Evolutionary conservation across 2,329 filamentous ascomycete species (phyloP).

Genomic region (Alternaria ethzedia): DNA sequence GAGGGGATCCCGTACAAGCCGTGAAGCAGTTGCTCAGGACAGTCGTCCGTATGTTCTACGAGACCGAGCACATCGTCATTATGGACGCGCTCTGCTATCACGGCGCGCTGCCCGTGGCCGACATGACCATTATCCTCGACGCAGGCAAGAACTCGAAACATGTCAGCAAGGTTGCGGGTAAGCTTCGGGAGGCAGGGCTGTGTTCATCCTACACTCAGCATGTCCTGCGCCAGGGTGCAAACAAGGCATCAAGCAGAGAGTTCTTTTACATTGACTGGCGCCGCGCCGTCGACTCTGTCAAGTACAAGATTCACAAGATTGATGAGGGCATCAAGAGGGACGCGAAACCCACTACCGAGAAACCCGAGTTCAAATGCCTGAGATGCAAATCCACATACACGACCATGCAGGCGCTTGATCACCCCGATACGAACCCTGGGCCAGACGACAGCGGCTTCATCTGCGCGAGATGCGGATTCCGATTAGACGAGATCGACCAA

Average conservation of each 20-base stretch:
- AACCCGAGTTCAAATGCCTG: slow-evolving; percentile 88
- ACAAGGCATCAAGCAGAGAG: slow-evolving; percentile 81
- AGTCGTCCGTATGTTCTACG: slow-evolving; percentile 84
- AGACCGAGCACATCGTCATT: slow-evolving; percentile 81
- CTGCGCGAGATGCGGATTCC: slow-evolving; percentile 77
- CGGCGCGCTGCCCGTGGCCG: slow-evolving; percentile 82
- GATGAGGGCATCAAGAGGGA: slow-evolving; percentile 88
- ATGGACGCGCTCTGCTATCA: slow-evolving; percentile 80
- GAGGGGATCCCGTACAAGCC: slow-evolving; percentile 61
- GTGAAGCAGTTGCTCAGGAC: slow-evolving; percentile 83
- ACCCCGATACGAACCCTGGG: slow-evolving; percentile 62
- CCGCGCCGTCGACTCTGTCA: slow-evolving; percentile 92
- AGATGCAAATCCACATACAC: slow-evolving; percentile 88
- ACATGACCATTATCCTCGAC: slow-evolving; percentile 80
- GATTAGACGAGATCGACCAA: slow-evolving; percentile 54
- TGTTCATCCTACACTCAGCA: slow-evolving; percentile 77
- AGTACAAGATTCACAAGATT: slow-evolving; percentile 88
- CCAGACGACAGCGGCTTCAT: slow-evolving; percentile 67
- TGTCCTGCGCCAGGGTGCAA: slow-evolving; percentile 80
- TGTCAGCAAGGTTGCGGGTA: slow-evolving; percentile 85
- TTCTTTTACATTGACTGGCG: slow-evolving; percentile 99
- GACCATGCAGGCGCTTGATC: slow-evolving; percentile 85
- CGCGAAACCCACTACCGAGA: slow-evolving; percentile 77
- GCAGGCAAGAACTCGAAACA: slow-evolving; percentile 85
- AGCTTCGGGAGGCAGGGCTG: slow-evolving; percentile 84